Conservation (phyloP, 2,329 filamentous ascomycete genomes). For the Trichoderma endophyticum region DNA sequence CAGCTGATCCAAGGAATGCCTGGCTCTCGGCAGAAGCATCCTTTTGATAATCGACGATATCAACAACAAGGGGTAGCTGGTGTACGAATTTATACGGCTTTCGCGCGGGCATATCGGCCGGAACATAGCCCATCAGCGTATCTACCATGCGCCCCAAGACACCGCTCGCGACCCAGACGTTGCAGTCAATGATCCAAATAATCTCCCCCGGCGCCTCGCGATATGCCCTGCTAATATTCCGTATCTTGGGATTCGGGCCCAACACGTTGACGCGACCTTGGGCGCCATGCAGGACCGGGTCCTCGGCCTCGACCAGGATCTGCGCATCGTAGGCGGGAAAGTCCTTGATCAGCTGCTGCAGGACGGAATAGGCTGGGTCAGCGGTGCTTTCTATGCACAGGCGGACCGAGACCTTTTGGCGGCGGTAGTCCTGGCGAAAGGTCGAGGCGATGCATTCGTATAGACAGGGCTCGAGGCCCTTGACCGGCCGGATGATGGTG, state of each 20-base stretch:
- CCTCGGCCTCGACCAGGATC: conserved; percentile 78
- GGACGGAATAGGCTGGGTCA: conserved; percentile 74
- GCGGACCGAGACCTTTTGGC: conserved; percentile 69
- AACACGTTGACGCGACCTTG: conserved; percentile 55
- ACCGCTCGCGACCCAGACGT: conserved; percentile 82
- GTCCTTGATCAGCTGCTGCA: conserved; percentile 68
- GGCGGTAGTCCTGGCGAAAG: conserved; percentile 78
- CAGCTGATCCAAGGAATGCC: conserved; percentile 34
- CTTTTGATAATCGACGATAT: conserved; percentile 47
- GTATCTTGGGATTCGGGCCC: conserved; percentile 96
- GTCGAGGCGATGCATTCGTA: conserved; percentile 90
- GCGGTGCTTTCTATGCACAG: conserved; percentile 74
- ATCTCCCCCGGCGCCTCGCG: conserved; percentile 83
- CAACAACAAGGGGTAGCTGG: conserved; percentile 86
- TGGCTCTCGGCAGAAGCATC: conserved; percentile 24
- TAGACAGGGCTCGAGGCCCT: conserved; percentile 83
- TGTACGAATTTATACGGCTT: conserved; percentile 87
- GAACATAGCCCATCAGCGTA: conserved; percentile 67
- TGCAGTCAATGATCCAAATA: conserved; percentile 94
- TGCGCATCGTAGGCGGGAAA: conserved; percentile 69
- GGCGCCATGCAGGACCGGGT: conserved; percentile 61
- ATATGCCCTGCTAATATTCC: conserved; percentile 93
- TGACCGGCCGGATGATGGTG: conserved; percentile 89
- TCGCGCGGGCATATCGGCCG: conserved; percentile 43
- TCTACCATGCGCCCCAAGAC: conserved; percentile 88